Conservation (phyloP, 805 yeast genomes). For the Saccharomycopsis fibuligera region DNA sequence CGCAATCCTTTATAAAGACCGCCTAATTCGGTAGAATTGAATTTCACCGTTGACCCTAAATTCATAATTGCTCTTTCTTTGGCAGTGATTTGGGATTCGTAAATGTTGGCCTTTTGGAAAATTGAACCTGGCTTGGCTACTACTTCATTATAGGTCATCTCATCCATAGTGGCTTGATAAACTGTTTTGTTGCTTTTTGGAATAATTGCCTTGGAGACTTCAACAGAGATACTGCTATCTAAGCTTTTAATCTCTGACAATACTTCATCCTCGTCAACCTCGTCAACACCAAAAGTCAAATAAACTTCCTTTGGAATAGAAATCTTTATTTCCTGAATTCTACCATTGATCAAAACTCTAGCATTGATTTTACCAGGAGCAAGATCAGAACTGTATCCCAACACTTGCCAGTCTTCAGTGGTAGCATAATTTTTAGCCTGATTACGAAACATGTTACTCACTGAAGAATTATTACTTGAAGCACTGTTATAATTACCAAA, state of each 20-base stretch:
- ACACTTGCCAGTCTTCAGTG: conserved; percentile 70
- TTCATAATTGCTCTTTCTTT: conserved; percentile 72
- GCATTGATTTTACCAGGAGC: conserved; percentile 76
- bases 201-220: conserved; percentile 50
- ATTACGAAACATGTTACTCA: conserved; percentile 63
- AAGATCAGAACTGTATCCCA: conserved; percentile 58
- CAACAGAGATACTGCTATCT: conserved; percentile 35
- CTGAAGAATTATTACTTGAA: conserved; percentile 35
- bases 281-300: conserved; percentile 8
- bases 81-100: conserved; percentile 65
- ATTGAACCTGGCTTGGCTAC: conserved; percentile 51
- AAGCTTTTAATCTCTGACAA: conserved; percentile 3
- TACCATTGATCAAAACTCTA: conserved; percentile 58
- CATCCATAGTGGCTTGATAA: conserved; percentile 56
- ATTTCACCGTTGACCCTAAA: conserved; percentile 65
- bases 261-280: not conserved
- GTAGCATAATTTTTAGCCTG: conserved; percentile 78
- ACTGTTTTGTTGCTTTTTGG: conserved; percentile 55
- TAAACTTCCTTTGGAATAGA: conserved; percentile 70
- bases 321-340: conserved; percentile 66
- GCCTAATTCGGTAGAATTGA: conserved; percentile 70
- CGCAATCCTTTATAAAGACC: conserved; percentile 80
- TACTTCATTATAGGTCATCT: conserved; percentile 49
- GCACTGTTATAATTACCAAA: conserved; percentile 62
- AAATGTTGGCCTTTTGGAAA: conserved; percentile 55